A percentile compares a stretch with the other conserved stretches of the same genome.
Conservation (phyloP, 164 flowering plant species). For the Chloranthus sessilifolius region DNA sequence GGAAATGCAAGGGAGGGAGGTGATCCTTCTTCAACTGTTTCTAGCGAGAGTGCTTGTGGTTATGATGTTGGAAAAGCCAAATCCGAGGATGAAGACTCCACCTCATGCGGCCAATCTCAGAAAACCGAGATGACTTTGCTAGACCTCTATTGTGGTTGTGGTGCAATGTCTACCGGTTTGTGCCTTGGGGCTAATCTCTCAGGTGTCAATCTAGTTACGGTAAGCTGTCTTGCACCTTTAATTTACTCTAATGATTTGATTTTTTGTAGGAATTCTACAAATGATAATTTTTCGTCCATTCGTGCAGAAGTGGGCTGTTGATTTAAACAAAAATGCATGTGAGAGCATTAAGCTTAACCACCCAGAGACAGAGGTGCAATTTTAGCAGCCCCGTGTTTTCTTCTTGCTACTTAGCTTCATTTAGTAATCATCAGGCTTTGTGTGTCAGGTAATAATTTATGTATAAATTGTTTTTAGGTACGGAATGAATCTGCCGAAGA, state of each 20-base stretch:
- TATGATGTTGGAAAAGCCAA: constrained; percentile 10
- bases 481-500: constrained; percentile 70
- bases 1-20: constrained; percentile 13
- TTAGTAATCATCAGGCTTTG: no score
- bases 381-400: no score
- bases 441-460: no score
- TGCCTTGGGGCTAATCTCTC: constrained; percentile 61
- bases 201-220: constrained; percentile 62
- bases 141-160: constrained; percentile 86
- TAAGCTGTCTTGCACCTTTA: constrained; percentile 24
- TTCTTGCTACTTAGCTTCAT: no score
- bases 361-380: constrained; percentile 65
- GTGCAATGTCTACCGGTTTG: constrained; percentile 89
- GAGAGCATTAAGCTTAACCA: constrained; percentile 61
- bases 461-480: constrained; percentile 60
- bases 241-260: background rate
- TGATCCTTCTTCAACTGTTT: constrained; percentile 34
- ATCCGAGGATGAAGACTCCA: constrained; percentile 13
- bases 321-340: constrained; percentile 62
- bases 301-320: constrained; percentile 90
- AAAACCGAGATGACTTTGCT: constrained; percentile 33
- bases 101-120: background rate
- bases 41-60: constrained; percentile 22
- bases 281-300: background rate
- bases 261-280: background rate